These are phyloP conservation scores for Trametopsis cervina DNA, from an alignment of 768 basidiomycete species.

Conservation along the genomic window DNA sequence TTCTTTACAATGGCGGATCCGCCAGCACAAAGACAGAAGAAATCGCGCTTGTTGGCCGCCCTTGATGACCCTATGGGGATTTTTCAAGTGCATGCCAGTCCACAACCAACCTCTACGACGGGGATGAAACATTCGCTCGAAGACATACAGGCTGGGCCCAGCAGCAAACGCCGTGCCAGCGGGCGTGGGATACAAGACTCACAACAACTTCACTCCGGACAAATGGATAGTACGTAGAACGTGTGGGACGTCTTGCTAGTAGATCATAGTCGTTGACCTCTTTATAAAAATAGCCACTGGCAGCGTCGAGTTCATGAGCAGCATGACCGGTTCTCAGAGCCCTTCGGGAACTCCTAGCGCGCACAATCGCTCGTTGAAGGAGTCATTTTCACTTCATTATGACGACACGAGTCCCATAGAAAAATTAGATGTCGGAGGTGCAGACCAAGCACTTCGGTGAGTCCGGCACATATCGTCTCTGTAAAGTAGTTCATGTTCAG, in stretches of 20 bases:
- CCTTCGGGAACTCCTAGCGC: background rate
- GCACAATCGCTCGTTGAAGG: background rate
- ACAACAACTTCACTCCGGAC: no score
- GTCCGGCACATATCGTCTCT: conserved; percentile 4
- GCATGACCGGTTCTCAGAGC: background rate
- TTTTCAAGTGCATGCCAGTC: no score
- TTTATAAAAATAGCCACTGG: background rate
- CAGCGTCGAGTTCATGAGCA: background rate
- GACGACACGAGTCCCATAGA: conserved; percentile 42
- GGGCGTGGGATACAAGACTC: background rate
- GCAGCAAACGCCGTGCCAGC: conserved; percentile 2
- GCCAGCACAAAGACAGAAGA: background rate
- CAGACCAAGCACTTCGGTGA: conserved; percentile 48
- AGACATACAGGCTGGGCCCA: background rate
- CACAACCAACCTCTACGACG: background rate
- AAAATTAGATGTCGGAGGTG: conserved; percentile 49
- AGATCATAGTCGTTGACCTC: no score
- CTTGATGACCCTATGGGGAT: conserved; percentile 5
- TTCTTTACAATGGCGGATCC: background rate
- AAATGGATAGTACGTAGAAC: no score
- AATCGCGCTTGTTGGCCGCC: conserved; percentile 12
- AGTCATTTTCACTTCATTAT: conserved; percentile 35
- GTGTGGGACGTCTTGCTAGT: no score
- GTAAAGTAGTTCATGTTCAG: background rate
- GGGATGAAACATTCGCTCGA: background rate